Evolutionary conservation across 805 yeast species (phyloP).

Genomic region (Cyberlindnera japonica): DNA sequence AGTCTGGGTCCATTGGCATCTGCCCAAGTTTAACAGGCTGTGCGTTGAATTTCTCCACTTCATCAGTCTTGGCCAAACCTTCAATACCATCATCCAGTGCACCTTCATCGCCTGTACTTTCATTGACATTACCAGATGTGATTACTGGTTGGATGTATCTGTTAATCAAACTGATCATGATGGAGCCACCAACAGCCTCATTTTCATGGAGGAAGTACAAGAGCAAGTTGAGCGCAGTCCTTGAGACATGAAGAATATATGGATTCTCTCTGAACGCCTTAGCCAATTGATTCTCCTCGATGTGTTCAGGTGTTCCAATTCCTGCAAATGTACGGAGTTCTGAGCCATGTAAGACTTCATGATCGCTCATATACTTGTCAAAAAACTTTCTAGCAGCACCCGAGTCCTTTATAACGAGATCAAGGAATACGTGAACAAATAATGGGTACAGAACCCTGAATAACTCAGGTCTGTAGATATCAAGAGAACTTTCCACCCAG

Average conservation of each 20-base stretch:
- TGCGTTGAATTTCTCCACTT: slow-evolving; percentile 59
- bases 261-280: slow-evolving; percentile 68
- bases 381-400: slow-evolving; percentile 70
- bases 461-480: slow-evolving; percentile 85
- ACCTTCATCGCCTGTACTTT: slow-evolving; percentile 30
- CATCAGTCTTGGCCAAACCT: slow-evolving; percentile 32
- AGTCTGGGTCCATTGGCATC: slow-evolving; percentile 83
- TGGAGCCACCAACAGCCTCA: slow-evolving; percentile 87
- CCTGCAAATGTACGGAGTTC: slow-evolving; percentile 73
- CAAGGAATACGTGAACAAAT: slow-evolving; percentile 85
- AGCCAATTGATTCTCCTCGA: slow-evolving; percentile 79
- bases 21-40: slow-evolving; percentile 78
- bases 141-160: slow-evolving; percentile 61
- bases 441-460: slow-evolving; percentile 83
- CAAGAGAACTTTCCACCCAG: slow-evolving; percentile 91
- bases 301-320: slow-evolving; percentile 73
- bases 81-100: slow-evolving; percentile 36
- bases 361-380: slow-evolving; percentile 70
- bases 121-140: slow-evolving; percentile 41
- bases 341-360: slow-evolving; percentile 66
- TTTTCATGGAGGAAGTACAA: slow-evolving; percentile 87
- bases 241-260: slow-evolving; percentile 71
- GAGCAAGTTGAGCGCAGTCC: slow-evolving; percentile 79
- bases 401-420: slow-evolving; percentile 63
- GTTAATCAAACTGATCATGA: slow-evolving; percentile 80